phyloP scores from a whole-genome alignment of 2,329 filamentous ascomycete species.

The Venturia pyrina region DNA sequence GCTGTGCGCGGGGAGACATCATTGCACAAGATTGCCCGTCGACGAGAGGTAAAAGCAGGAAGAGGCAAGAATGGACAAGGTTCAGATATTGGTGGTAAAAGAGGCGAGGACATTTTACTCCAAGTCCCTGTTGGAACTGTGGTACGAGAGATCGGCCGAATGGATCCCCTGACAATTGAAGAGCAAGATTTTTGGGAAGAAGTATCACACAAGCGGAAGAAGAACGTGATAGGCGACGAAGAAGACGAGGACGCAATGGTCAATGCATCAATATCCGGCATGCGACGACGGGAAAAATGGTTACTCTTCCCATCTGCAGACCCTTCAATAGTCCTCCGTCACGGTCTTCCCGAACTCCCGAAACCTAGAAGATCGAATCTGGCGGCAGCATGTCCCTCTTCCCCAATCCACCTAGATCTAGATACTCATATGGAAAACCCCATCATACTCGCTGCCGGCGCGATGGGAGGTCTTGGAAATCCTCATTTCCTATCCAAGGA shows the following conservation, averaged over 20 bases:
- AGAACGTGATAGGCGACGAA: slow-evolving; percentile 22
- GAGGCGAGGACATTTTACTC: slow-evolving; percentile 79
- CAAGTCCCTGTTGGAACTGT: slow-evolving; percentile 90
- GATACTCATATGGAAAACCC: slow-evolving; percentile 68
- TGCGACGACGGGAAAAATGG: slow-evolving; percentile 55
- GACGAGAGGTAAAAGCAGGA: slow-evolving; percentile 63
- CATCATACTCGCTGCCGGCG: slow-evolving; percentile 76
- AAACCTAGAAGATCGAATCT: slow-evolving; percentile 47
- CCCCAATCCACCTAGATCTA: slow-evolving; percentile 53
- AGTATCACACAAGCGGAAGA: slow-evolving; percentile 12
- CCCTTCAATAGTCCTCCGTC: slow-evolving; percentile 55
- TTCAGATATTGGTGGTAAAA: slow-evolving; percentile 60
- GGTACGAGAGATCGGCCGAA: slow-evolving; percentile 67
- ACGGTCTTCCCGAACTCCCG: slow-evolving; percentile 48
- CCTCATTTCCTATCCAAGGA: slow-evolving; percentile 78
- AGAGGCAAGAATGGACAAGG: slow-evolving; percentile 71
- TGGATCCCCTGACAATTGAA: slow-evolving; percentile 68
- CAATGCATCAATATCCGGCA: background rate
- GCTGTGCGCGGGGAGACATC: slow-evolving; percentile 85
- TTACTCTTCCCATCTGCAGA: slow-evolving; percentile 66
- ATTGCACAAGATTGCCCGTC: slow-evolving; percentile 77
- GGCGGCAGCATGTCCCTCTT: slow-evolving; percentile 57
- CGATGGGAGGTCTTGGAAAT: slow-evolving; percentile 83
- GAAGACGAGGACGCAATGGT: background rate
- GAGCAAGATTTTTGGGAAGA: slow-evolving; percentile 24